Percentiles rank a stretch among this genome's conserved stretches.
phyloP scores from a whole-genome alignment of 257 asterid genomes.

The Forsythia viridissima region DNA sequence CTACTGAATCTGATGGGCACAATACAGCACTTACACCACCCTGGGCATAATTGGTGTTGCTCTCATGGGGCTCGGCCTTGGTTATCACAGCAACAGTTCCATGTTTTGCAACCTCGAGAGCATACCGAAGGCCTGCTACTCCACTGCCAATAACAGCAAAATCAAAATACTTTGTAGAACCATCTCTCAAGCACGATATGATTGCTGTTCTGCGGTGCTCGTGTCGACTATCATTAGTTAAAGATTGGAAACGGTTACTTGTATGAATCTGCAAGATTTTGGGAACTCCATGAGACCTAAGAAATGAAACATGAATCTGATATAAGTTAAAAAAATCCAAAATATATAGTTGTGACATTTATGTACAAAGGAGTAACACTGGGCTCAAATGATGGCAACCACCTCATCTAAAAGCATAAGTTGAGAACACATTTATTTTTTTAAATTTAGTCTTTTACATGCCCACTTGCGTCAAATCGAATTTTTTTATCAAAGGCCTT shows the following conservation, averaged over 20 bases:
- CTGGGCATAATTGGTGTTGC: conserved; percentile 98
- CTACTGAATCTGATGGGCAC: conserved; percentile 94
- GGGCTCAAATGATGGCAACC: not conserved
- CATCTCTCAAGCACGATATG: conserved; percentile 56
- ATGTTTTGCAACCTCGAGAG: conserved; percentile 90
- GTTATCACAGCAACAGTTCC: conserved; percentile 95
- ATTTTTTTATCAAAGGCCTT: not conserved
- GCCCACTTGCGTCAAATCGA: not conserved
- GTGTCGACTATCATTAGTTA: conserved; percentile 28
- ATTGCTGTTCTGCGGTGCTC: conserved; percentile 43
- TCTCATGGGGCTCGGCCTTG: conserved; percentile 96
- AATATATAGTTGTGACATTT: not conserved
- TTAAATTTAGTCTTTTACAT: not conserved
- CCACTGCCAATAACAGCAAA: conserved; percentile 96
- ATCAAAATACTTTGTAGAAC: conserved; percentile 69
- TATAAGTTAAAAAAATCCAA: not conserved
- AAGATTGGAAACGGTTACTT: conserved; percentile 27
- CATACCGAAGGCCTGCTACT: conserved; percentile 98
- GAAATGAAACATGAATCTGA: conserved; percentile 7
- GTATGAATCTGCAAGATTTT: conserved; percentile 39
- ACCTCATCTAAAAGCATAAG: not conserved
- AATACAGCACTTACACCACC: conserved; percentile 99
- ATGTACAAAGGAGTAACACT: not conserved
- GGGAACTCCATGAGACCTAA: conserved; percentile 74
- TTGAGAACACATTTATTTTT: not conserved